Evolutionary conservation across 257 asterid genomes (phyloP).

Genomic region (Solanum tarapatanum): DNA sequence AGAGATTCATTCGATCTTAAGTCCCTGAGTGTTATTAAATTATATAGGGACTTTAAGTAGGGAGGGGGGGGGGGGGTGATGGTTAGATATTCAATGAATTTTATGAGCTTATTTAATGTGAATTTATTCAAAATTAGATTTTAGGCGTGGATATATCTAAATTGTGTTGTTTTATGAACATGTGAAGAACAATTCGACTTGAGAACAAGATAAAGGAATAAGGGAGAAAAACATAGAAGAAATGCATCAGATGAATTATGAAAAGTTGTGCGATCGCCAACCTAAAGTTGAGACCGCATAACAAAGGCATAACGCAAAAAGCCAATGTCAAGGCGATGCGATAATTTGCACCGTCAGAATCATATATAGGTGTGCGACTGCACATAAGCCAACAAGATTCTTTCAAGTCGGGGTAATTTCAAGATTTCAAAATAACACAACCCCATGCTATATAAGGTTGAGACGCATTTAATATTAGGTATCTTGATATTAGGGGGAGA

Average conservation of each 20-base stretch:
- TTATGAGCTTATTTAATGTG: neutral
- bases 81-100: neutral
- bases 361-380: neutral
- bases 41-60: neutral
- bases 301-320: neutral
- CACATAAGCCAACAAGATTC: neutral
- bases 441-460: neutral
- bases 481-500: neutral
- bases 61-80: neutral
- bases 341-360: neutral
- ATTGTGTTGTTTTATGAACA: neutral
- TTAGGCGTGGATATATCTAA: neutral
- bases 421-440: neutral
- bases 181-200: neutral
- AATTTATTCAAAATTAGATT: neutral
- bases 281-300: neutral
- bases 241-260: neutral
- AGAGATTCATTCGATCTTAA: neutral
- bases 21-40: no score
- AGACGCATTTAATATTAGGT: neutral
- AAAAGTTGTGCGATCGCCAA: neutral
- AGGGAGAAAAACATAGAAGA: neutral
- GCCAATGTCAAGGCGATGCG: no score
- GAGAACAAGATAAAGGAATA: neutral
- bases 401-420: neutral